These are phyloP conservation scores for Ettlia oleoabundans DNA, from an alignment of 139 green algal species.

Conservation along the genomic window DNA sequence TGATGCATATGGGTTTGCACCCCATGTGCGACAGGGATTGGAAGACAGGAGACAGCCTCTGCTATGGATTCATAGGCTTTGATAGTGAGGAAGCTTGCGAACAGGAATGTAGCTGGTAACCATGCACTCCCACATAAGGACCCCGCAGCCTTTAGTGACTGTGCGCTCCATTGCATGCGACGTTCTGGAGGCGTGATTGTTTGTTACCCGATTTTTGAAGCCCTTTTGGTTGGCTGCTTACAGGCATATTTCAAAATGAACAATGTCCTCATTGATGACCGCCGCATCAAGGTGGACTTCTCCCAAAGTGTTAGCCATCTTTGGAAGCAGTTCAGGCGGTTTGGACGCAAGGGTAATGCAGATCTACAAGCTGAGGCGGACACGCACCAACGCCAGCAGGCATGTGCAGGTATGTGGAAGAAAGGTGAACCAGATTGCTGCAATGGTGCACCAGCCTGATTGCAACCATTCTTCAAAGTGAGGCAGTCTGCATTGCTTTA, in stretches of 20 bases:
- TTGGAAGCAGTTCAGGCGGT: slow-evolving; percentile 91
- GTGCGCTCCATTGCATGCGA: too few species aligned
- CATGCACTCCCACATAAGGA: too few species aligned
- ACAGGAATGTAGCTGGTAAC: too few species aligned
- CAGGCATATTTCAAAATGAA: slow-evolving; percentile 99
- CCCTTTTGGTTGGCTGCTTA: too few species aligned
- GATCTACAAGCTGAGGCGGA: slow-evolving; percentile 28
- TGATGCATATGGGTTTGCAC: not conserved
- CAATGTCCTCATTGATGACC: slow-evolving; percentile 98
- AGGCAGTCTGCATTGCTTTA: too few species aligned
- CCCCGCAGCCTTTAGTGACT: too few species aligned
- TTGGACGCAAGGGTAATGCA: slow-evolving; percentile 52
- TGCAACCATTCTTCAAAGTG: not conserved
- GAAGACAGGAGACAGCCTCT: slow-evolving; percentile 96
- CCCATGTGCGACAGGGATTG: slow-evolving; percentile 66
- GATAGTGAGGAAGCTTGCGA: slow-evolving; percentile 87
- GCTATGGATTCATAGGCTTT: slow-evolving; percentile 94
- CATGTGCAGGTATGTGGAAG: slow-evolving; percentile 5
- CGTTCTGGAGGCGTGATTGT: too few species aligned
- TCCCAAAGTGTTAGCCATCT: slow-evolving; percentile 79
- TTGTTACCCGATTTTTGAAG: too few species aligned
- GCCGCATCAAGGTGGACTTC: slow-evolving; percentile 75
- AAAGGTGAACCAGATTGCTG: not conserved
- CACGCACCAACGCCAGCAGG: slow-evolving; percentile 19
- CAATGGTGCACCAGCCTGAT: too few species aligned